Evolutionary conservation across 495 filamentous ascomycete genomes (phyloP).

Genomic region (Penicillium maclennaniae): DNA sequence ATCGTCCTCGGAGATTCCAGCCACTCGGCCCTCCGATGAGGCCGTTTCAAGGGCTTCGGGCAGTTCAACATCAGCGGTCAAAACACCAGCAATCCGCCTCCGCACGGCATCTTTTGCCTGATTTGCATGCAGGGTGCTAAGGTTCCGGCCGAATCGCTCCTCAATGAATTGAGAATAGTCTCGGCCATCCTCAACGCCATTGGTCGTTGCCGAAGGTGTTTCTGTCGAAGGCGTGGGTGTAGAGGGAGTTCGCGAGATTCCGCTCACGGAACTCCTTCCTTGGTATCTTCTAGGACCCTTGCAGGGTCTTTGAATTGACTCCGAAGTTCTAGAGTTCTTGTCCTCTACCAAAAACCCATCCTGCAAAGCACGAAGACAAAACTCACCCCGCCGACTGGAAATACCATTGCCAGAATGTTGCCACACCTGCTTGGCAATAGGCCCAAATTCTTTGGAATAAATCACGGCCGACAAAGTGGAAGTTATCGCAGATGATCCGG

Average conservation of each 20-base stretch:
- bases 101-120: constrained; percentile 84
- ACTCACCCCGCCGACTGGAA: constrained; percentile 87
- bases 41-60: constrained; percentile 53
- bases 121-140: constrained; percentile 69
- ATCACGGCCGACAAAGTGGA: constrained; percentile 69
- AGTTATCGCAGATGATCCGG: constrained; percentile 27
- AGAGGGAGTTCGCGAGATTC: constrained; percentile 15
- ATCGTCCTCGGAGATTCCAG: constrained; percentile 78
- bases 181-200: constrained; percentile 44
- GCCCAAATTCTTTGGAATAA: constrained; percentile 59
- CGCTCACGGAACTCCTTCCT: constrained; percentile 46
- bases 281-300: constrained; percentile 74
- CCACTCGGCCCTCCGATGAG: constrained; percentile 49
- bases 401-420: constrained; percentile 95
- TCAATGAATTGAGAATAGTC: constrained; percentile 83
- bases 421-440: constrained; percentile 86
- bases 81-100: constrained; percentile 80
- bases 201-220: constrained; percentile 6
- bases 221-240: constrained; percentile 6
- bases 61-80: constrained; percentile 70
- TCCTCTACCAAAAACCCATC: constrained; percentile 65
- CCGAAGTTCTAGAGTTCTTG: constrained; percentile 21
- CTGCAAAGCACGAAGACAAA: constrained; percentile 69
- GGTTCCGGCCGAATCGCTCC: constrained; percentile 89
- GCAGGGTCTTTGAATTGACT: constrained; percentile 42